Evolutionary conservation across 2,329 filamentous ascomycete genomes (phyloP).

Genomic region (Aspergillus felis): DNA sequence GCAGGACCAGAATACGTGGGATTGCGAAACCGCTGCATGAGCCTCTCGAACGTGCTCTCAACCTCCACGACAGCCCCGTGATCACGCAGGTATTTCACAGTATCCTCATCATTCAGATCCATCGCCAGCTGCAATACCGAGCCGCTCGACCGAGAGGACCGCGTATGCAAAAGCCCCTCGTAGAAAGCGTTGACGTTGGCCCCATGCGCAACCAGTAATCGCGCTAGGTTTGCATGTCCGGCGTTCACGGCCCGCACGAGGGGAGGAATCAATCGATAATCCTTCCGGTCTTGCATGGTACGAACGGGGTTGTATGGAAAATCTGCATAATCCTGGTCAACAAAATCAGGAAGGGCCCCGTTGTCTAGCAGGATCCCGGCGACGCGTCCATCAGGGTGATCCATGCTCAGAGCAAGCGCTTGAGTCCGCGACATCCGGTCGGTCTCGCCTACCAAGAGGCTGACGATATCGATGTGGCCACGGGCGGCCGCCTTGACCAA

Average conservation of each 20-base stretch:
- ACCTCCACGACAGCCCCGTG: too few relatives aligned
- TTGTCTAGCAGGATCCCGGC: background rate
- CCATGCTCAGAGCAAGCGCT: background rate
- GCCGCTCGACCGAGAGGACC: too few relatives aligned
- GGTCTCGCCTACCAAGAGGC: background rate
- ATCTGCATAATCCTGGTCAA: background rate
- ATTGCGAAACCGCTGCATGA: too few relatives aligned
- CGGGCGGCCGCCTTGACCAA: background rate
- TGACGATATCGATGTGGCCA: background rate
- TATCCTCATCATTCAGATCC: too few relatives aligned
- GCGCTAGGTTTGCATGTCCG: background rate
- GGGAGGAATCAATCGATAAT: background rate
- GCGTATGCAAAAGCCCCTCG: too few relatives aligned
- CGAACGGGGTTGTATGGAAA: too few relatives aligned
- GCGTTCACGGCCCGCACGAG: background rate
- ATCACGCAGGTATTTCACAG: too few relatives aligned
- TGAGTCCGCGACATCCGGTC: background rate
- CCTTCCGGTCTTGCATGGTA: too few relatives aligned
- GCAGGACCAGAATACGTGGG: too few relatives aligned
- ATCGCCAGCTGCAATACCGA: too few relatives aligned
- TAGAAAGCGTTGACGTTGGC: background rate
- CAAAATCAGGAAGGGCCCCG: background rate
- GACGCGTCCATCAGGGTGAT: background rate
- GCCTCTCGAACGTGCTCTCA: too few relatives aligned
- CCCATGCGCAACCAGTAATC: slow-evolving; percentile 1